phyloP scores from a whole-genome alignment of 192 early-diverging fungal species.

The Bifiguratus adelaidae region DNA sequence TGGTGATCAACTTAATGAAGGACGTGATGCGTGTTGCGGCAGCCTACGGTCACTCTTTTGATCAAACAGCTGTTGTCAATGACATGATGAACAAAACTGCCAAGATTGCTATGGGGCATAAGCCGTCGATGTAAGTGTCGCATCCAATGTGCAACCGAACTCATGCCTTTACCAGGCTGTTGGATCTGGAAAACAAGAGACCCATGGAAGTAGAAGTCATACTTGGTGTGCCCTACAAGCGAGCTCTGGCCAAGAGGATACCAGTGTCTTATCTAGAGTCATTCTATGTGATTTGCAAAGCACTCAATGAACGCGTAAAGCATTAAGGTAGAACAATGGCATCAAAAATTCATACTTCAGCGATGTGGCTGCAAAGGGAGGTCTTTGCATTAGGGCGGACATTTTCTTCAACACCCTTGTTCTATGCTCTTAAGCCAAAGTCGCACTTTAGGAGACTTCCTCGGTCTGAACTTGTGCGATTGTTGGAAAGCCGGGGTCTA shows the following conservation, averaged over 20 bases:
- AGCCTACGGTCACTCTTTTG: slow-evolving; percentile 26
- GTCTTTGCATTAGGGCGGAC: too few relatives aligned
- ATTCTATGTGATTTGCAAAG: slow-evolving; percentile 2
- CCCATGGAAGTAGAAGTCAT: slow-evolving; percentile 30
- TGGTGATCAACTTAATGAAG: slow-evolving; percentile 31
- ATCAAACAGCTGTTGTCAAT: slow-evolving; percentile 10
- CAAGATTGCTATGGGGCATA: slow-evolving; percentile 22
- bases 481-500: too few relatives aligned
- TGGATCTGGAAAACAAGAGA: slow-evolving; percentile 27
- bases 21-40: slow-evolving; percentile 47
- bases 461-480: too few relatives aligned
- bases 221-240: slow-evolving; percentile 15
- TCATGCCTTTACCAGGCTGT: slow-evolving; percentile 11
- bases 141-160: neutral
- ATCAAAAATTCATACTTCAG: too few relatives aligned
- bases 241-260: slow-evolving; percentile 17
- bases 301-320: slow-evolving; percentile 2
- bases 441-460: too few relatives aligned
- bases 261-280: slow-evolving; percentile 9
- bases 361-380: too few relatives aligned
- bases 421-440: too few relatives aligned
- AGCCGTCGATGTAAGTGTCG: slow-evolving; percentile 10
- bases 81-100: slow-evolving; percentile 23
- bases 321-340: too few relatives aligned
- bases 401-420: too few relatives aligned